Evolutionary conservation across 352 stramenopile genomes (phyloP), one percentile per base, ranked within the genome.

Genomic region (Globisporangium acanthophoron): DNA sequence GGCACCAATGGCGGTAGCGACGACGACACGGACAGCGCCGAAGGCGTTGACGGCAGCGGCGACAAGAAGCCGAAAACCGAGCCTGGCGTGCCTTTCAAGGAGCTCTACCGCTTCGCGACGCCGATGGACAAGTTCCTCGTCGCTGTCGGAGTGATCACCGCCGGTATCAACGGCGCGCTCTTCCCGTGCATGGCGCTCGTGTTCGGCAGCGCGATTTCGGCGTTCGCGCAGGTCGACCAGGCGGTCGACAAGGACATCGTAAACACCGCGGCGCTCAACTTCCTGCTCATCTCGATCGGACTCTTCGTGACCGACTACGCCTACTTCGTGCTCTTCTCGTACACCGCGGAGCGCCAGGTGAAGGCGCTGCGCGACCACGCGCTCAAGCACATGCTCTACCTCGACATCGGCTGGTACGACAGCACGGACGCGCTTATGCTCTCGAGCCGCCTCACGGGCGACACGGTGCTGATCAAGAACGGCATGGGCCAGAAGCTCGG

Each of bases 361-460:
- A 61, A 66, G 43, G 35, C 40, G 15, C 33, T 73, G n/a, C 55
- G 66, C 31, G 20, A 49, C 27, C 40, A 66, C 21, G 54, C 43
- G n/a, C 52, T 73, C 16, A 56, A 58, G 31, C 59, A 70, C 43
- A 68, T 73, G 49, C 49, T 73, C 45, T 71, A 64, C 44, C 53
- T 71, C 49, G 64, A 73, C 21, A 68, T 73, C 24, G 5, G 15
- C 7, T 73, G 66, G 66, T 71, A 67, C 55, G 66, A 73, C 43
- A 43, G 29, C 29, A 49, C 21, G 15, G 55, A 71, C 24, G 57
- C 61, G 13, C 52, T 55, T 7, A 56, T 62, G 44, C 52, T 71
- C 24, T 67, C 61, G n/a, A 65, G 37, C 40, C 65, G 65, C 18
- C 52, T 71, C 9, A 56, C 61, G 12, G 65, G 64, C 16, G 66